Base-by-base conservation (phyloP, 495 filamentous ascomycete species). In the Lasiosphaeria hispida region DNA sequence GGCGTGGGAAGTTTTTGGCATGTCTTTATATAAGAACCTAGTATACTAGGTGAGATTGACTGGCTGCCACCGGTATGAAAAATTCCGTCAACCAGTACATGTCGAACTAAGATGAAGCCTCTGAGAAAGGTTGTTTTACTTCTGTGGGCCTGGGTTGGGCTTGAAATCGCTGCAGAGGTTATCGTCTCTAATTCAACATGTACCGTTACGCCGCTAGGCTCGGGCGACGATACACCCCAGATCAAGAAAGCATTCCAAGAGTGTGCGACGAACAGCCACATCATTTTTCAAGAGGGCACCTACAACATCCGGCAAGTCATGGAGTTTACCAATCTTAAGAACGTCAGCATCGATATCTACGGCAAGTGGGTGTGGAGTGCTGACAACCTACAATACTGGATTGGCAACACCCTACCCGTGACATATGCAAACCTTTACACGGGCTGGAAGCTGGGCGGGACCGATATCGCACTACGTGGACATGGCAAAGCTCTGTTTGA, bases 261-360 rank as follows among this genome's bases (percentile, higher is more conserved):
- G 41, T 76, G 73, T 58, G 65, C 69, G 0, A 62, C 59, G 18
- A 63, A 75, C 44, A 65, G 69, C 36, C 68, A 62, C 18, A 62
- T 77, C 36, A 64, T 76, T 42, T 59, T 77, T 48, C 64, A 60
- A 7, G 69, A 72, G 47, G 73, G 75, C 8, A 54, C 63, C 13
- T 76, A 74, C 67, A 68, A 76, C 59, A 74, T 77, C 59, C 71
- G 70, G 10, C 72, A 74, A 60, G 65, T 77, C 0, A 77, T 77
- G 75, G 69, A 77, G 42, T 68, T 70, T 33, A 68, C 68, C 10
- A 55, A 70, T 55, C 68, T 77, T 36, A 59, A 59, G 45, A 75
- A 77, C 51, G 64, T 69, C 37, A 64, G 65, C 53, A 62, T 77
- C 48, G 71, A 76, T 62, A 74, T 77, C 63, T 61, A 74, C 60